Evolutionary conservation across 768 basidiomycete species (phyloP).

Genomic region (Mrakia blollopis): DNA sequence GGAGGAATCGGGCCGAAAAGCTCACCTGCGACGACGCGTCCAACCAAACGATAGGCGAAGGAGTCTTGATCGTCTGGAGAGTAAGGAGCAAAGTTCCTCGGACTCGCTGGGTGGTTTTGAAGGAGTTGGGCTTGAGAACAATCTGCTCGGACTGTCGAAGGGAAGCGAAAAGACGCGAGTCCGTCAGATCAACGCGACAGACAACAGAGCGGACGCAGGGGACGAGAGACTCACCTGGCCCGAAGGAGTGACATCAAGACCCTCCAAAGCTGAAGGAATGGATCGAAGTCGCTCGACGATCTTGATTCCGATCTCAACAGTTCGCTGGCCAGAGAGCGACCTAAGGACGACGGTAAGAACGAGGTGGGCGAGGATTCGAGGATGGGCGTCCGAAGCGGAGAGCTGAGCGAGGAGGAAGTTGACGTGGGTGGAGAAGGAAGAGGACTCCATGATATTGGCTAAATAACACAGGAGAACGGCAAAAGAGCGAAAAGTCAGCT

Average conservation of each 20-base stretch:
- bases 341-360: constrained; percentile 59
- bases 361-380: constrained; percentile 58
- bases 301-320: constrained; percentile 53
- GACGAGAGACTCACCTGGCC: not conserved
- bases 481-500: not conserved
- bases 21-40: constrained; percentile 20
- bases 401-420: constrained; percentile 55
- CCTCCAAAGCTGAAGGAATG: constrained; percentile 16
- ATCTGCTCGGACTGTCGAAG: constrained; percentile 33
- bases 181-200: not conserved
- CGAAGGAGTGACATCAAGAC: constrained; percentile 5
- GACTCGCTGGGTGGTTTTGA: constrained; percentile 35
- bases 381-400: constrained; percentile 52
- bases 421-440: constrained; percentile 49
- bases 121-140: constrained; percentile 34
- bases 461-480: not conserved
- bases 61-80: constrained; percentile 34
- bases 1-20: not conserved
- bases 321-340: constrained; percentile 56
- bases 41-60: constrained; percentile 34
- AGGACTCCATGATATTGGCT: constrained; percentile 65
- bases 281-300: constrained; percentile 32
- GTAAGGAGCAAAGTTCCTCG: constrained; percentile 36
- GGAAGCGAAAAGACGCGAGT: not conserved
- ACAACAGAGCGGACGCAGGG: too few species aligned